Percentiles rank a stretch among this genome's conserved stretches.
Evolutionary conservation across 768 basidiomycete genomes (phyloP).

Genomic region (Collybia sp.): DNA sequence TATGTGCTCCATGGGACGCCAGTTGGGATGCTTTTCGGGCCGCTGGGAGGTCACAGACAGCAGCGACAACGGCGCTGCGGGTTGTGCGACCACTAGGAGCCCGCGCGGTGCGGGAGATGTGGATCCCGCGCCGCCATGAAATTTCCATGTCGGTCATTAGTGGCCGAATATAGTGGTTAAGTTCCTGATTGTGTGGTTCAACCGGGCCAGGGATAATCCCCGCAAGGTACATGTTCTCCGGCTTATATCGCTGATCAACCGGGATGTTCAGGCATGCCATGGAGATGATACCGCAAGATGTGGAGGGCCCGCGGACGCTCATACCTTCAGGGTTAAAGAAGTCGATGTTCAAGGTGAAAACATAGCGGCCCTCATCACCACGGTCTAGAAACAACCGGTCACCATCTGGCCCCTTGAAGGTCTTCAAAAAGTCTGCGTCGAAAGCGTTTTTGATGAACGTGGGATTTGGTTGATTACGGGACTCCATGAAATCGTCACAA

Average conservation of each 20-base stretch:
- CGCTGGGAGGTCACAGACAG: constrained; percentile 25
- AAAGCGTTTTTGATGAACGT: constrained; percentile 1
- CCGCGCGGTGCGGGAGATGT: constrained; percentile 12
- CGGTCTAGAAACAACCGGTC: constrained; percentile 2
- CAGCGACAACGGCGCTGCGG: constrained; percentile 6
- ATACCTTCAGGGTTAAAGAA: constrained; percentile 29
- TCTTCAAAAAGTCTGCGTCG: constrained; percentile 1
- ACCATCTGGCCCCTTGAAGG: constrained; percentile 1
- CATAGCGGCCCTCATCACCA: constrained; percentile 4
- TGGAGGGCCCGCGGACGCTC: constrained; percentile 13
- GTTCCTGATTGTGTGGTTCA: constrained; percentile 17
- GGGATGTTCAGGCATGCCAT: constrained; percentile 29
- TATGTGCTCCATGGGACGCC: constrained; percentile 14
- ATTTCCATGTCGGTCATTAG: constrained; percentile 20
- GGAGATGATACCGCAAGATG: constrained; percentile 25
- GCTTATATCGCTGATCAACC: constrained; percentile 19
- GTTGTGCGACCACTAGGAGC: constrained; percentile 2
- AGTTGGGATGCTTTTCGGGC: constrained; percentile 19
- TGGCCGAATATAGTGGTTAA: constrained; percentile 24
- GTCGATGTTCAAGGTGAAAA: constrained; percentile 23
- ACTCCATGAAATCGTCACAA: constrained; percentile 5
- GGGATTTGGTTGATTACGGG: not conserved
- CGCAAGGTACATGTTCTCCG: constrained; percentile 26
- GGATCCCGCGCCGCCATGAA: constrained; percentile 13
- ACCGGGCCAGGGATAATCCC: constrained; percentile 23